A percentile compares a stretch with the other conserved stretches of the same genome.
Evolutionary conservation across 345 rosid genomes (phyloP).

Genomic region (Isatis tinctoria): DNA sequence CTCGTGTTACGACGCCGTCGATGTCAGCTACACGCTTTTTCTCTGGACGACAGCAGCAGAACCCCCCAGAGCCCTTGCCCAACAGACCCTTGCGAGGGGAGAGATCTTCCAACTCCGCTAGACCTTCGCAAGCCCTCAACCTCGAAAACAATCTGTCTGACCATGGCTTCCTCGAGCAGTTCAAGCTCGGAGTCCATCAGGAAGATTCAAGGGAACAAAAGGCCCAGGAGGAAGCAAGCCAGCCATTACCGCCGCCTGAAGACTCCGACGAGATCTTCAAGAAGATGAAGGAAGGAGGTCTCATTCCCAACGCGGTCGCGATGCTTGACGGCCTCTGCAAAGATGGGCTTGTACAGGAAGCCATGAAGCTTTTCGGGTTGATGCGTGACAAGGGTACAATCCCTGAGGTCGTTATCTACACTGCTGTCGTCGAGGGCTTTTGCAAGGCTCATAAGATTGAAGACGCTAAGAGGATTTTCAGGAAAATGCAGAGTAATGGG

Average conservation of each 20-base stretch:
- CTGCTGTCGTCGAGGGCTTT: conserved; percentile 88
- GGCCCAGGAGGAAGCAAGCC: conserved; percentile 10
- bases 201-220: conserved; percentile 30
- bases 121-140: not conserved
- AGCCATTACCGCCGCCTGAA: conserved; percentile 30
- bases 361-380: conserved; percentile 77
- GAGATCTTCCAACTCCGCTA: conserved; percentile 14
- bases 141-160: conserved; percentile 44
- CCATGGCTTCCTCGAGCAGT: conserved; percentile 53
- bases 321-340: conserved; percentile 98
- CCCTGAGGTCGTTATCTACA: conserved; percentile 88
- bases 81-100: conserved; percentile 58
- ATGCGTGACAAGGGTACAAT: conserved; percentile 86
- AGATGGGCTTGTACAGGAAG: conserved; percentile 86
- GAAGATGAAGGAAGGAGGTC: conserved; percentile 89
- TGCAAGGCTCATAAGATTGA: conserved; percentile 75
- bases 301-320: conserved; percentile 83
- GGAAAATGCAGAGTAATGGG: conserved; percentile 71
- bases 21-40: conserved; percentile 11
- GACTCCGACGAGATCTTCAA: conserved; percentile 63
- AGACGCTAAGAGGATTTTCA: conserved; percentile 82
- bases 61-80: conserved; percentile 53
- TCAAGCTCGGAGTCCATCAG: conserved; percentile 46
- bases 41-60: conserved; percentile 13
- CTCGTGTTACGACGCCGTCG: conserved; percentile 14